These are phyloP conservation scores for Chaetoceros muelleri DNA, from an alignment of 108 stramenopile species.

Conservation along the genomic window DNA sequence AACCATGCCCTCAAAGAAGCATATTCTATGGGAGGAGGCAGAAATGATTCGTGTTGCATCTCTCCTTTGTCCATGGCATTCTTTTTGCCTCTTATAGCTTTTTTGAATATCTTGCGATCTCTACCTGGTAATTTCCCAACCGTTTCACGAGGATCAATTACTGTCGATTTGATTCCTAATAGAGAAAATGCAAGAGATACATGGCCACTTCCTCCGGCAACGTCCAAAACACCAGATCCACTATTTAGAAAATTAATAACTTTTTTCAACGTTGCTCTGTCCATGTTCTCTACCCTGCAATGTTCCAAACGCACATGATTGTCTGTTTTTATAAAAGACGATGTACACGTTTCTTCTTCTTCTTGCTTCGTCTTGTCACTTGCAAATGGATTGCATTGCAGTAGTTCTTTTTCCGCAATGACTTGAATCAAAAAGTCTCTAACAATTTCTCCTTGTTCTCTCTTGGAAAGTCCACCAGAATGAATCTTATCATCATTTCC, in stretches of 20 bases:
- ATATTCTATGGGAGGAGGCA: constrained; percentile 19
- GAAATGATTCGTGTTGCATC: constrained; percentile 17
- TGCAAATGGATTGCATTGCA: constrained; percentile 3
- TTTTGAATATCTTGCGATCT: constrained; percentile 55
- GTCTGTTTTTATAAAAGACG: background rate
- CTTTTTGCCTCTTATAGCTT: constrained; percentile 17
- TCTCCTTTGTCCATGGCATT: background rate
- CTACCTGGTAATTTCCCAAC: constrained; percentile 54
- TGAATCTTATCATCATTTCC: constrained; percentile 12
- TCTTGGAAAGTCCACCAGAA: constrained; percentile 41
- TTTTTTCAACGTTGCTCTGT: background rate
- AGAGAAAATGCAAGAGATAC: constrained; percentile 50
- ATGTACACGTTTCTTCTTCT: background rate
- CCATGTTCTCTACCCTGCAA: background rate
- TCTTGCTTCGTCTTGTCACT: constrained; percentile 1
- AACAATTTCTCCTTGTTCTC: constrained; percentile 44
- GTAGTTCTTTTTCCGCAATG: constrained; percentile 21
- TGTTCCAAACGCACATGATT: background rate
- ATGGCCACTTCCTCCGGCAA: constrained; percentile 75
- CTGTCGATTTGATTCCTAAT: constrained; percentile 44
- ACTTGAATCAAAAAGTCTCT: constrained; percentile 43
- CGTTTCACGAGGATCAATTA: constrained; percentile 58
- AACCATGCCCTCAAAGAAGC: constrained; percentile 40
- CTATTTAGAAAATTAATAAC: constrained; percentile 26
- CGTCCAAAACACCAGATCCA: constrained; percentile 57